Percentiles rank a stretch among this genome's conserved stretches.
These are phyloP conservation scores for Fusarium cicatricum DNA, from an alignment of 2,329 filamentous ascomycete species.

Conservation along the genomic window DNA sequence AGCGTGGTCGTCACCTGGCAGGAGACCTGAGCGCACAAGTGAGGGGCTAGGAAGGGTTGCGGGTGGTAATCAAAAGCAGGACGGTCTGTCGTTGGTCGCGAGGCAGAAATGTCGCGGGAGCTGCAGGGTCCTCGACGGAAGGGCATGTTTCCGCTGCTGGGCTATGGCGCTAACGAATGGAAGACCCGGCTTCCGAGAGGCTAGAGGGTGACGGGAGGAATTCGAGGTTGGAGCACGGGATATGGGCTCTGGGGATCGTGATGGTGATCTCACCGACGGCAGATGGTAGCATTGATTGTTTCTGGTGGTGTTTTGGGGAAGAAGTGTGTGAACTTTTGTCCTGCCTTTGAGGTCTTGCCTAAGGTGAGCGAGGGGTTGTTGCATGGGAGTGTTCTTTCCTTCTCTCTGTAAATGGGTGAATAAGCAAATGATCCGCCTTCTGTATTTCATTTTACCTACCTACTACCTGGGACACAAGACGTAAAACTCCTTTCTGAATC, in stretches of 20 bases:
- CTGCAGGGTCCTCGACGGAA: slow-evolving; percentile 32
- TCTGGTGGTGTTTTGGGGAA: neutral
- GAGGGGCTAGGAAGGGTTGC: too few relatives aligned
- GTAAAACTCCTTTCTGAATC: too few relatives aligned
- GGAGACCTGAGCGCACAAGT: too few relatives aligned
- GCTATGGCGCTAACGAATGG: slow-evolving; percentile 35
- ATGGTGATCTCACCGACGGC: slow-evolving; percentile 1
- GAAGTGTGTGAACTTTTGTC: neutral
- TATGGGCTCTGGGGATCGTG: neutral
- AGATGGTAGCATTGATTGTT: neutral
- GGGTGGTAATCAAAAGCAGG: too few relatives aligned
- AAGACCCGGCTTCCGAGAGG: slow-evolving; percentile 37
- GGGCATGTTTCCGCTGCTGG: slow-evolving; percentile 34
- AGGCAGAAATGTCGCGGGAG: slow-evolving; percentile 15
- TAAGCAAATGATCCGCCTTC: too few relatives aligned
- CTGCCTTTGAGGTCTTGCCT: too few relatives aligned
- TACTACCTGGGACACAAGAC: too few relatives aligned
- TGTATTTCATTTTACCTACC: too few relatives aligned
- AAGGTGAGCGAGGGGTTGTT: too few relatives aligned
- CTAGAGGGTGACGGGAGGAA: slow-evolving; percentile 26
- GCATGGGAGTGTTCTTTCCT: too few relatives aligned
- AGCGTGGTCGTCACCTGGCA: too few relatives aligned
- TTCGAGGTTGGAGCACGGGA: slow-evolving; percentile 13
- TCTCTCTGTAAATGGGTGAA: too few relatives aligned
- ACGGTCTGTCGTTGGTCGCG: neutral